A percentile compares a stretch with the other conserved stretches of the same genome.
Conservation (phyloP, 345 rosid genomes). For the Populus pruinosa region DNA sequence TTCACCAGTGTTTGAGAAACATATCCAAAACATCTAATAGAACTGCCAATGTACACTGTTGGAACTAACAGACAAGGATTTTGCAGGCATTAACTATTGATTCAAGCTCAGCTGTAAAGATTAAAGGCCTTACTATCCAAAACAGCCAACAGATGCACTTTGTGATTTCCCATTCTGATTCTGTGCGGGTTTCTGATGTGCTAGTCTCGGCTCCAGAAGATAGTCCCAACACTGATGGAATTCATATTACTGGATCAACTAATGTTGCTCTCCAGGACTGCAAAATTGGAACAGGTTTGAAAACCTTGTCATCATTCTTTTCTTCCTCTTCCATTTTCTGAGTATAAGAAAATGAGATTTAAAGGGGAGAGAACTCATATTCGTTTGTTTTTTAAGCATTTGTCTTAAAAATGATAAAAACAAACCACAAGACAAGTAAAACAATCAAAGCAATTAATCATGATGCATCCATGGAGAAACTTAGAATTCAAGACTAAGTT, state of each 20-base stretch:
- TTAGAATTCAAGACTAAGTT: not conserved
- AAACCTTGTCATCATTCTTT: not conserved
- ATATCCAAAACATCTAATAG: slow-evolving; percentile 1
- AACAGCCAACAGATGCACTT: slow-evolving; percentile 98
- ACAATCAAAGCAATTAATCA: not conserved
- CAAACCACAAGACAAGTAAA: not conserved
- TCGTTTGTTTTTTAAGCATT: not conserved
- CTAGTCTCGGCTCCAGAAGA: slow-evolving; percentile 75
- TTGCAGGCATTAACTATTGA: slow-evolving; percentile 89
- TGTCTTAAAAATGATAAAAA: not conserved
- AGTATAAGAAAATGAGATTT: not conserved
- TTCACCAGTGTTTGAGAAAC: slow-evolving; percentile 10
- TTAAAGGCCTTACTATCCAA: slow-evolving; percentile 70
- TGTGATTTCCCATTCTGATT: slow-evolving; percentile 61
- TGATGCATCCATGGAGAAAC: not conserved
- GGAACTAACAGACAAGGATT: slow-evolving; percentile 20
- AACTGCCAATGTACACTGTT: slow-evolving; percentile 6
- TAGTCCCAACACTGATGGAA: slow-evolving; percentile 97
- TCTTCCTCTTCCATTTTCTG: slow-evolving; percentile 6
- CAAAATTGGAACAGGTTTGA: slow-evolving; percentile 93
- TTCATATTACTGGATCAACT: slow-evolving; percentile 81
- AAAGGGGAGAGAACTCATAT: not conserved
- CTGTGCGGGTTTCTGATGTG: slow-evolving; percentile 62
- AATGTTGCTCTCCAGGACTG: slow-evolving; percentile 72
- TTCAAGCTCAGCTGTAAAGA: slow-evolving; percentile 68